Percentiles rank a stretch among this genome's conserved stretches.
These are phyloP conservation scores for Penicillium daleae DNA, from an alignment of 495 filamentous ascomycete species.

Conservation along the genomic window DNA sequence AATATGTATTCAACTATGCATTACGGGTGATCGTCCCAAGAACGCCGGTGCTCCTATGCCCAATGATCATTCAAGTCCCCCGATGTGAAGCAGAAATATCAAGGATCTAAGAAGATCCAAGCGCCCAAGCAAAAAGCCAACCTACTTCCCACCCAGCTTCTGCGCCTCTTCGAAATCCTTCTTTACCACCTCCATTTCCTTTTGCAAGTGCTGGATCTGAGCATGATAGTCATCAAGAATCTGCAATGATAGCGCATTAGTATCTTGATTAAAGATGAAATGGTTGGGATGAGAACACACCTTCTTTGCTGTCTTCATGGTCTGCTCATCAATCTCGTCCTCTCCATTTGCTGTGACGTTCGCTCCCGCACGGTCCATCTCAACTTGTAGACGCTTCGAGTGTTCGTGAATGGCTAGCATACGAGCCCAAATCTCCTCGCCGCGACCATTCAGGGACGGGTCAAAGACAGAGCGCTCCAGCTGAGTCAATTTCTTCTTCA, in stretches of 20 bases:
- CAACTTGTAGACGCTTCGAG: slow-evolving; percentile 74
- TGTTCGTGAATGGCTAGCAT: slow-evolving; percentile 84
- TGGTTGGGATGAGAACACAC: slow-evolving; percentile 49
- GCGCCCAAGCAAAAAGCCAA: not conserved
- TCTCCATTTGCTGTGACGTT: slow-evolving; percentile 51
- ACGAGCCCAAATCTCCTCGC: slow-evolving; percentile 96
- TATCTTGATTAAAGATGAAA: not conserved
- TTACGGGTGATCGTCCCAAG: slow-evolving; percentile 26
- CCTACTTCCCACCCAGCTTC: slow-evolving; percentile 41
- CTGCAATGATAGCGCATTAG: slow-evolving; percentile 48
- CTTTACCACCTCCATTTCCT: slow-evolving; percentile 75
- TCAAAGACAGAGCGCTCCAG: slow-evolving; percentile 81
- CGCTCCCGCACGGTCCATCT: slow-evolving; percentile 68
- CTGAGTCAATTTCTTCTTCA: slow-evolving; percentile 78
- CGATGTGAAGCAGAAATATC: slow-evolving; percentile 15
- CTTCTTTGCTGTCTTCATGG: slow-evolving; percentile 81
- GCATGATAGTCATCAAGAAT: slow-evolving; percentile 88
- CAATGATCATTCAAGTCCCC: slow-evolving; percentile 20
- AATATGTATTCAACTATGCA: slow-evolving; percentile 33
- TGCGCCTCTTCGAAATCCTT: slow-evolving; percentile 82
- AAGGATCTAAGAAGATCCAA: not conserved
- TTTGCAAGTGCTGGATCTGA: slow-evolving; percentile 83
- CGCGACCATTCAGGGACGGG: slow-evolving; percentile 77
- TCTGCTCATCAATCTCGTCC: slow-evolving; percentile 72
- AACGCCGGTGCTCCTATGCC: slow-evolving; percentile 37